Evolutionary conservation across 805 yeast species (phyloP).

Genomic region (baker's yeast (Saccharomyces cerevisiae)): DNA sequence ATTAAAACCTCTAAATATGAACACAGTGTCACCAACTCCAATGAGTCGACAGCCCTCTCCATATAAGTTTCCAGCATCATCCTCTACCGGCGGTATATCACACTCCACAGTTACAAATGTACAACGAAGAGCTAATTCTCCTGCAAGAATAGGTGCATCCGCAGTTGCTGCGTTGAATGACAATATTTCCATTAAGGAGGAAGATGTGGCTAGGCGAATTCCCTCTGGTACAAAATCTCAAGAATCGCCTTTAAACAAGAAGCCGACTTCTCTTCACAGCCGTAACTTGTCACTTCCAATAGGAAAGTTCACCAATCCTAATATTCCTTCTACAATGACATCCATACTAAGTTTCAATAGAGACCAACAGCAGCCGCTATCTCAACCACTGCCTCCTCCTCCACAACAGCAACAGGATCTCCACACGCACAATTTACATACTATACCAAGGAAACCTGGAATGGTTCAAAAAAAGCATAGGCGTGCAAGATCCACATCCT

Average conservation of each 20-base stretch:
- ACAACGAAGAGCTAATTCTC: conserved; percentile 44
- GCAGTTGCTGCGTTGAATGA: conserved; percentile 49
- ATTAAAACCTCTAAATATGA: neutral
- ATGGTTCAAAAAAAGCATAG: conserved; percentile 19
- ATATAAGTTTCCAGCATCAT: conserved; percentile 17
- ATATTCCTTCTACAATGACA: conserved; percentile 5
- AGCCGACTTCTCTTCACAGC: conserved; percentile 5
- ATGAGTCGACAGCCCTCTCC: conserved; percentile 9
- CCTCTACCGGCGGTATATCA: conserved; percentile 3
- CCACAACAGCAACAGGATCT: neutral
- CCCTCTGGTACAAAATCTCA: neutral
- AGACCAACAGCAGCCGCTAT: neutral
- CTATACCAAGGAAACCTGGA: conserved; percentile 1
- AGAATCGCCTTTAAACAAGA: neutral
- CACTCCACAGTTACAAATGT: neutral
- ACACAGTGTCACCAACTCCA: neutral
- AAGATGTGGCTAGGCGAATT: conserved; percentile 7
- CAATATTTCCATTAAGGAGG: conserved; percentile 21
- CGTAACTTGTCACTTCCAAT: conserved; percentile 20
- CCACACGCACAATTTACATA: neutral
- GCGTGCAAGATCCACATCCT: conserved; percentile 21
- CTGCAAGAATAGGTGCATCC: conserved; percentile 64
- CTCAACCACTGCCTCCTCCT: no score
- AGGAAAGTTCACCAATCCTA: conserved; percentile 11
- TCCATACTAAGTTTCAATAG: conserved; percentile 3